Evolutionary conservation across 1,139 yeast species (phyloP).

Genomic region (Debaryomycetaceae sp.): DNA sequence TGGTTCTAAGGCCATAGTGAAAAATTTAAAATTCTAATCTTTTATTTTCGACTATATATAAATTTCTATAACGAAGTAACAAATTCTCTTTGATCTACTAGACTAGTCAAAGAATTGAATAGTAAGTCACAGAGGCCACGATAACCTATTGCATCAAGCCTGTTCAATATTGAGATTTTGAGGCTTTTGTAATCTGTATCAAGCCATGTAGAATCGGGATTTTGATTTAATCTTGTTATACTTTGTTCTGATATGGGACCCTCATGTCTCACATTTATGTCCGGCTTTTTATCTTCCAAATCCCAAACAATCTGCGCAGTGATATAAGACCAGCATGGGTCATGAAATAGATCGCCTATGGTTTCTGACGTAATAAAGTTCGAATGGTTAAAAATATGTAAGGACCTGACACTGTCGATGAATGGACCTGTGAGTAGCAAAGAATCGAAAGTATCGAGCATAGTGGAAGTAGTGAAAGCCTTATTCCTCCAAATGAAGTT

Average conservation of each 20-base stretch:
- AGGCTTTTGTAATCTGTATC: conserved; percentile 33
- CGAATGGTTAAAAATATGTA: conserved; percentile 23
- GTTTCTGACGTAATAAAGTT: conserved; percentile 23
- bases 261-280: conserved; percentile 33
- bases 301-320: conserved; percentile 44
- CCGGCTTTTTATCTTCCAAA: conserved; percentile 40
- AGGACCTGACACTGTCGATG: conserved; percentile 33
- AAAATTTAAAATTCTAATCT: conserved; percentile 2
- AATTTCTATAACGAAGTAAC: neutral
- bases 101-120: conserved; percentile 44
- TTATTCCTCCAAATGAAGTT: conserved; percentile 65
- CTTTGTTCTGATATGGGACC: conserved; percentile 43
- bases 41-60: no score
- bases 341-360: conserved; percentile 51
- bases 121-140: conserved; percentile 43
- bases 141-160: conserved; percentile 35
- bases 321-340: conserved; percentile 52
- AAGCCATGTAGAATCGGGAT: conserved; percentile 27
- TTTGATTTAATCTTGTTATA: conserved; percentile 18
- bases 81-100: conserved; percentile 21
- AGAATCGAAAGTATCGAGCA: conserved; percentile 23
- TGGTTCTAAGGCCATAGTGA: no score
- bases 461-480: conserved; percentile 18
- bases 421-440: conserved; percentile 41
- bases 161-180: conserved; percentile 33